Base-by-base conservation (phyloP, 352 stramenopile species). In the Globisporangium abappressorium region DNA sequence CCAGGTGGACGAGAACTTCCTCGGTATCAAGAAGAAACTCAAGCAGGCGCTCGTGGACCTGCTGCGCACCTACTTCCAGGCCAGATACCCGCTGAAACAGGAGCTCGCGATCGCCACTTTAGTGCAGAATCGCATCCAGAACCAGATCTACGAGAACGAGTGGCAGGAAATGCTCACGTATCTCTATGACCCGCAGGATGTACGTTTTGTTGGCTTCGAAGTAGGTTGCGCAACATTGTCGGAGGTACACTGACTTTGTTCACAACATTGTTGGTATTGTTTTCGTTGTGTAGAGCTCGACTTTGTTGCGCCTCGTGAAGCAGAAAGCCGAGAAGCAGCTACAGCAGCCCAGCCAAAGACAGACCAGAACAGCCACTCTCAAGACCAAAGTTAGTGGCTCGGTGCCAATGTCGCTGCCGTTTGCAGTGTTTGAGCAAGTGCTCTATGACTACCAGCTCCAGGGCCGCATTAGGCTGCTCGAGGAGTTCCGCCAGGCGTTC, bases 1-100 rank as follows among this genome's bases (percentile, higher is more conserved):
- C 68, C 82, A 89, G 38, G 62, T 96, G 24, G 89, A 96, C 58
- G 89, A 96, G 72, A 84, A 84, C 12, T 96, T 94, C 57, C 56
- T 91, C 18, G 65, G 70, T n/a, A 82, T 94, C 64, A 92, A 96
- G 68, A 70, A 73, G 18, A 89, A 94, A 56, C 70, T 95, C 8
- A 78, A 92, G 62, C 77, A 88, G 3, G 87, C 84, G n/a, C 58
- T 96, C 14, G 68, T 81, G 7, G 89, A 95, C 36, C 61, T 96
- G 12, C 51, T 94, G 51, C 73, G 81, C 36, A 84, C 88, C 7
- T 92, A 89, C 61, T 86, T 95, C 47, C 77, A 85, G n/a, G 79
- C 82, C 5, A 82, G 70, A 22, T 71, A 85, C 60, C 87, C 89
- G 7, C 46, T 86, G 22, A 95, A 96, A 65, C 73, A 79, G 46